Evolutionary conservation across 2,329 filamentous ascomycete species (phyloP).

Genomic region (Balansia obtecta): DNA sequence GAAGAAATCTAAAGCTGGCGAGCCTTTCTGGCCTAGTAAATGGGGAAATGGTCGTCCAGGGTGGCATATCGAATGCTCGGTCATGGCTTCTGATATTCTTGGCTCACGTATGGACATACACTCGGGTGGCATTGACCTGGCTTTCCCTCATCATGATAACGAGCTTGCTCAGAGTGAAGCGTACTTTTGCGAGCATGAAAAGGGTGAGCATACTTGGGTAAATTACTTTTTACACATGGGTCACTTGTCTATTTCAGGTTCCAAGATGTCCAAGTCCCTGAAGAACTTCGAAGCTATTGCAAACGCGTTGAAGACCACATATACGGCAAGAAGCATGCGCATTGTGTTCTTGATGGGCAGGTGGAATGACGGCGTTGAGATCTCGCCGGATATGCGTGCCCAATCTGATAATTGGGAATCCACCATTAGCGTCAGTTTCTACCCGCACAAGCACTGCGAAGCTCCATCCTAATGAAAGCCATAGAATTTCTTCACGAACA

Average conservation of each 20-base stretch:
- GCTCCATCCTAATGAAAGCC: background rate
- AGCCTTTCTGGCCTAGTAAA: conserved; percentile 77
- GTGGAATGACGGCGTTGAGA: conserved; percentile 88
- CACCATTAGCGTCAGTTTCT: conserved; percentile 47
- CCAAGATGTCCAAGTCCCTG: conserved; percentile 90
- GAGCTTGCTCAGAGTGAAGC: conserved; percentile 84
- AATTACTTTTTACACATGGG: conserved; percentile 97
- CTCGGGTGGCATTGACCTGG: conserved; percentile 81
- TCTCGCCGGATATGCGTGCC: conserved; percentile 69
- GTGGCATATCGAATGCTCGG: conserved; percentile 96
- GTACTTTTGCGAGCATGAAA: conserved; percentile 50
- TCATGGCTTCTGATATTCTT: conserved; percentile 85
- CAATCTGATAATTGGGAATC: conserved; percentile 70
- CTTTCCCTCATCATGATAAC: conserved; percentile 88
- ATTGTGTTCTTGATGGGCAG: conserved; percentile 78
- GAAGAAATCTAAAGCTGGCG: conserved; percentile 85
- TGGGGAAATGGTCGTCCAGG: conserved; percentile 85
- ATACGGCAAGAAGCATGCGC: conserved; percentile 67
- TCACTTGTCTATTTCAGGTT: conserved; percentile 71
- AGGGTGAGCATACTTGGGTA: conserved; percentile 63
- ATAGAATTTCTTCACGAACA: conserved; percentile 46
- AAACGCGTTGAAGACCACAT: conserved; percentile 58
- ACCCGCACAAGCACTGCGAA: background rate
- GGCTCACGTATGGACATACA: conserved; percentile 83
- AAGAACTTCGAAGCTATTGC: conserved; percentile 95